These are phyloP conservation scores for Chlorella sp. DNA, from an alignment of 139 green algal genomes.

Conservation along the genomic window DNA sequence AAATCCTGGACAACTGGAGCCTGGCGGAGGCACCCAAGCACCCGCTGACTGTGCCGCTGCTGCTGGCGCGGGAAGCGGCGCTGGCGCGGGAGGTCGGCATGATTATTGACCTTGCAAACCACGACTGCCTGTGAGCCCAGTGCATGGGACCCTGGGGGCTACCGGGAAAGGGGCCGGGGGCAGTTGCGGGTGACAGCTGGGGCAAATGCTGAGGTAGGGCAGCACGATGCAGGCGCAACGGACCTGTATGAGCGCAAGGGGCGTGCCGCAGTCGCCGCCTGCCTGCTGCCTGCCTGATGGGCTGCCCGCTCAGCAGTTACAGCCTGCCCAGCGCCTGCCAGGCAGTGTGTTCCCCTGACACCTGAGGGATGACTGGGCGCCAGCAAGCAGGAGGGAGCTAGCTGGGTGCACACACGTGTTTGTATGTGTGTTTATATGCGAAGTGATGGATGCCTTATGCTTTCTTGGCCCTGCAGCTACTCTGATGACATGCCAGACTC, in stretches of 20 bases:
- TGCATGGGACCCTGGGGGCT: not conserved
- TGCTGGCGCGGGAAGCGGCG: constrained; percentile 55
- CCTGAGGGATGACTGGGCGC: too few relatives aligned
- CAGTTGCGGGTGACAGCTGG: not conserved
- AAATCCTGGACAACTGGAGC: constrained; percentile 71
- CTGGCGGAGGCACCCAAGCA: constrained; percentile 65
- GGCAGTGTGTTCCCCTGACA: too few relatives aligned
- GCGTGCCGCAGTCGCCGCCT: too few relatives aligned
- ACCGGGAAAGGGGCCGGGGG: too few relatives aligned
- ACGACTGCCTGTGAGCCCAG: constrained; percentile 74
- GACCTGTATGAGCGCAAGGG: too few relatives aligned
- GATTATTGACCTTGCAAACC: constrained; percentile 87
- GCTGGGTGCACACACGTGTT: too few relatives aligned
- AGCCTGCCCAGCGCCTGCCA: not conserved
- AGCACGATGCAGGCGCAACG: too few relatives aligned
- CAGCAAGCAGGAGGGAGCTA: too few relatives aligned
- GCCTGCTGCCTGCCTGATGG: too few relatives aligned
- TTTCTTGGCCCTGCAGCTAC: constrained; percentile 53
- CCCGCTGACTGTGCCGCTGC: constrained; percentile 63
- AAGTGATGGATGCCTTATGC: not conserved
- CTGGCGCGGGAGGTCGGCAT: constrained; percentile 61
- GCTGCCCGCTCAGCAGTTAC: too few relatives aligned
- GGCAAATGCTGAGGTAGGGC: too few relatives aligned
- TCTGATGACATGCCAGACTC: constrained; percentile 65
- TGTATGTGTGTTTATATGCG: too few relatives aligned